phyloP scores from a whole-genome alignment of 2,329 filamentous ascomycete species.

The Trichoderma asperellum region DNA sequence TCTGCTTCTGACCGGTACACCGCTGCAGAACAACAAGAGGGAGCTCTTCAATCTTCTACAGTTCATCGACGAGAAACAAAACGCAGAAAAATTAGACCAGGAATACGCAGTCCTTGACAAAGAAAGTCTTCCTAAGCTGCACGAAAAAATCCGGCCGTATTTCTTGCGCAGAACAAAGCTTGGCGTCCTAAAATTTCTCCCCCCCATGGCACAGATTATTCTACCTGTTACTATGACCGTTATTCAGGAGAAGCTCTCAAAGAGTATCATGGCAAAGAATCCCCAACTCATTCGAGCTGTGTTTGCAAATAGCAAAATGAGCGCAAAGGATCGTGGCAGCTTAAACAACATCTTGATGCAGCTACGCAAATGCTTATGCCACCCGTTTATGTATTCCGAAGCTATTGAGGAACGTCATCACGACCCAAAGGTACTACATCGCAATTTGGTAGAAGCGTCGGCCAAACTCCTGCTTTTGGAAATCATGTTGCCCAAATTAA shows the following conservation, averaged over 20 bases:
- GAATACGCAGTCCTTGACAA: constrained; percentile 78
- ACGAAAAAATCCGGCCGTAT: constrained; percentile 77
- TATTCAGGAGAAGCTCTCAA: constrained; percentile 91
- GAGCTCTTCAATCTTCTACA: constrained; percentile 97
- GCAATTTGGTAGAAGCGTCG: constrained; percentile 88
- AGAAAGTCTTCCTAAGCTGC: constrained; percentile 79
- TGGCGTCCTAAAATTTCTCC: constrained; percentile 87
- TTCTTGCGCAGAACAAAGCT: constrained; percentile 80
- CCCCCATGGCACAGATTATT: constrained; percentile 93
- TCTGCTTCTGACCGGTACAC: constrained; percentile 86
- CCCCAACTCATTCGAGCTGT: constrained; percentile 86
- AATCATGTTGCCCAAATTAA: constrained; percentile 83
- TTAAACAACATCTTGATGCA: constrained; percentile 96
- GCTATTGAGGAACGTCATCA: constrained; percentile 83
- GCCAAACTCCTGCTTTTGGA: constrained; percentile 85
- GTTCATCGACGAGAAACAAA: constrained; percentile 75
- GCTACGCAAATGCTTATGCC: constrained; percentile 89
- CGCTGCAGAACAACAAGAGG: constrained; percentile 91
- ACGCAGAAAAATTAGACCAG: constrained; percentile 74
- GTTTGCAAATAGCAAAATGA: constrained; percentile 70
- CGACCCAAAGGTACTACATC: constrained; percentile 65
- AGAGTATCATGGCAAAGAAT: constrained; percentile 89
- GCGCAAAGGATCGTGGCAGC: constrained; percentile 72
- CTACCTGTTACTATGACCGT: constrained; percentile 93
- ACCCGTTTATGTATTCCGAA: constrained; percentile 91